Percentiles rank a stretch among this genome's conserved stretches.
These are phyloP conservation scores for Xylaria longipes DNA, from an alignment of 495 filamentous ascomycete species.

Conservation along the genomic window DNA sequence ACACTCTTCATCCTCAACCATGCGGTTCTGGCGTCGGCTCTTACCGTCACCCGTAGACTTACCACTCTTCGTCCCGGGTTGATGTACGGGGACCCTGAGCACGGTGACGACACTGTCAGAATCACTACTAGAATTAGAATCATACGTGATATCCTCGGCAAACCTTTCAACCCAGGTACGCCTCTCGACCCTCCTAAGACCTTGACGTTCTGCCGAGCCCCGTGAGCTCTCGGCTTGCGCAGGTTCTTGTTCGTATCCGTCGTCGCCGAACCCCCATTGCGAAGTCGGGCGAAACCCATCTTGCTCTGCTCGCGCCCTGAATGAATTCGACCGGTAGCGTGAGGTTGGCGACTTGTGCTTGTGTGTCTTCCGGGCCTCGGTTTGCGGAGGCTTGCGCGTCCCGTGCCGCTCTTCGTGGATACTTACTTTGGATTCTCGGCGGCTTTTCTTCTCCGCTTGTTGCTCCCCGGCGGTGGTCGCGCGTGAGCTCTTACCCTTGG, in stretches of 20 bases:
- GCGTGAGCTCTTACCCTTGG: neutral
- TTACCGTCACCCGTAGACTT: neutral
- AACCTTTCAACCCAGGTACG: neutral
- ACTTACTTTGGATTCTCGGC: neutral
- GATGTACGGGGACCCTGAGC: neutral
- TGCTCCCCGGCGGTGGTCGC: neutral
- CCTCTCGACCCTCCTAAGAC: neutral
- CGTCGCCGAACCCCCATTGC: neutral
- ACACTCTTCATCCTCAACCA: neutral
- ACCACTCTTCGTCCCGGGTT: neutral
- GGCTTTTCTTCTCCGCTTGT: neutral
- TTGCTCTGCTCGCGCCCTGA: neutral
- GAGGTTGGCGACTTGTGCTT: neutral
- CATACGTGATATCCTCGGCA: neutral
- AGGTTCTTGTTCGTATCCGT: neutral
- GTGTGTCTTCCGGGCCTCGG: neutral
- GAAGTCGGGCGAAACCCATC: neutral
- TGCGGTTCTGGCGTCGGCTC: neutral
- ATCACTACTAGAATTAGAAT: neutral
- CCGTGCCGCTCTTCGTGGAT: neutral
- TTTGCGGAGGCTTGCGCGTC: neutral
- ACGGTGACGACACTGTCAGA: constrained; percentile 2
- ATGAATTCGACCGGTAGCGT: neutral
- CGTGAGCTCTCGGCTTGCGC: neutral
- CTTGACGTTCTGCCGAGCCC: neutral